Percentiles rank a stretch among this genome's conserved stretches.
Evolutionary conservation across 106 monocot genomes (phyloP).

Genomic region (Amphibolis antarctica): DNA sequence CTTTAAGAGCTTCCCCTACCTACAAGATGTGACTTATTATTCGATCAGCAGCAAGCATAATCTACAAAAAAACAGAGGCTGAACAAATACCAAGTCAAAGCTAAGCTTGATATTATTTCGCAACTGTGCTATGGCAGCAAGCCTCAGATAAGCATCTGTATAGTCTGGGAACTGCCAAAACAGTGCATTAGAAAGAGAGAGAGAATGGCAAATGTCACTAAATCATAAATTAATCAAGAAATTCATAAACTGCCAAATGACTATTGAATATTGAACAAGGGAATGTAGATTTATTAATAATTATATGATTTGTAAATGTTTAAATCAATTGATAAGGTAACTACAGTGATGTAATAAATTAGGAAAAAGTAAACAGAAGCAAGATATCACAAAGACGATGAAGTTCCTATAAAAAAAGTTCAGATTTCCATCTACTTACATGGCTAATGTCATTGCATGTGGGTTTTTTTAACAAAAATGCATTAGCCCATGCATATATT

Average conservation of each 20-base stretch:
- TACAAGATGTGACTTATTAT: conserved; percentile 6
- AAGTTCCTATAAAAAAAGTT: neutral
- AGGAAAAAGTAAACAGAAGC: neutral
- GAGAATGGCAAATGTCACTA: neutral
- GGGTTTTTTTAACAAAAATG: too few species aligned
- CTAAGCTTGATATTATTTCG: conserved; percentile 70
- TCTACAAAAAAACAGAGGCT: conserved; percentile 6
- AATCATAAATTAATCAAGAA: neutral
- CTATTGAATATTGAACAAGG: neutral
- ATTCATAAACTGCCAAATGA: neutral
- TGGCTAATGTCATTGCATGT: neutral
- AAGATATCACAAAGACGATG: neutral
- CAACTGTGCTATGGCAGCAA: conserved; percentile 75
- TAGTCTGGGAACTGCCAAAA: conserved; percentile 75
- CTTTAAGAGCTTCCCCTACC: conserved; percentile 83
- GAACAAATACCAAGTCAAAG: conserved; percentile 65
- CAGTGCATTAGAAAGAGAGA: neutral
- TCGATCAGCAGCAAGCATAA: conserved; percentile 2
- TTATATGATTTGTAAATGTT: neutral
- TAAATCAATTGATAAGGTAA: neutral
- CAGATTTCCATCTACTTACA: neutral
- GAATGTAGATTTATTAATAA: neutral
- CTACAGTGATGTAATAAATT: neutral
- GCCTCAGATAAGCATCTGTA: conserved; percentile 84
- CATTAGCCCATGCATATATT: neutral